These are phyloP conservation scores for Tephrocybe sp. DNA, from an alignment of 768 basidiomycete genomes.

Conservation along the genomic window DNA sequence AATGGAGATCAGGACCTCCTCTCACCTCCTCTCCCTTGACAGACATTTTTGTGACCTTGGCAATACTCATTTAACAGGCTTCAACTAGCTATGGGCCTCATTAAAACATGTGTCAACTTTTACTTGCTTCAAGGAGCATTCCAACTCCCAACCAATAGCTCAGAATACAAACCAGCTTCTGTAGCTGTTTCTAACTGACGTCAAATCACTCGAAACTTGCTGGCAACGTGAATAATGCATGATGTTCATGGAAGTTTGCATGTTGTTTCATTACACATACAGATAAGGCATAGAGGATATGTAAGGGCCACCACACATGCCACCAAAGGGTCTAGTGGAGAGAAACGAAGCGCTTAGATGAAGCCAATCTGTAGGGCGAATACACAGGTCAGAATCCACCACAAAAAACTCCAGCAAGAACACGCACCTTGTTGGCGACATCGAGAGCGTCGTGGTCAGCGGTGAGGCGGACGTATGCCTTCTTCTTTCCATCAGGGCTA, in stretches of 20 bases:
- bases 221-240: too few species aligned
- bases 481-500: slow-evolving; percentile 98
- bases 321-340: neutral
- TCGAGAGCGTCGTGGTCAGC: slow-evolving; percentile 96
- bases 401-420: neutral
- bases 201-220: too few species aligned
- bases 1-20: too few species aligned
- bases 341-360: slow-evolving; percentile 53
- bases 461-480: slow-evolving; percentile 95
- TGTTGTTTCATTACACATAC: slow-evolving; percentile 18
- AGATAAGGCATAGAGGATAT: slow-evolving; percentile 13
- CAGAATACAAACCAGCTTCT: too few species aligned
- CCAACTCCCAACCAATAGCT: too few species aligned
- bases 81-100: too few species aligned
- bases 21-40: too few species aligned
- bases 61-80: too few species aligned
- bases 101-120: too few species aligned
- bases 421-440: slow-evolving; percentile 90
- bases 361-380: slow-evolving; percentile 72
- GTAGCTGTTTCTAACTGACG: too few species aligned
- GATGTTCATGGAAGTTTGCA: slow-evolving; percentile 13
- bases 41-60: too few species aligned
- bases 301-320: slow-evolving; percentile 12
- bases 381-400: neutral
- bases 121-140: too few species aligned